Evolutionary conservation across 352 stramenopile genomes (phyloP), one percentile per base, ranked within the genome.

Genomic region (Labyrinthula sp.): DNA sequence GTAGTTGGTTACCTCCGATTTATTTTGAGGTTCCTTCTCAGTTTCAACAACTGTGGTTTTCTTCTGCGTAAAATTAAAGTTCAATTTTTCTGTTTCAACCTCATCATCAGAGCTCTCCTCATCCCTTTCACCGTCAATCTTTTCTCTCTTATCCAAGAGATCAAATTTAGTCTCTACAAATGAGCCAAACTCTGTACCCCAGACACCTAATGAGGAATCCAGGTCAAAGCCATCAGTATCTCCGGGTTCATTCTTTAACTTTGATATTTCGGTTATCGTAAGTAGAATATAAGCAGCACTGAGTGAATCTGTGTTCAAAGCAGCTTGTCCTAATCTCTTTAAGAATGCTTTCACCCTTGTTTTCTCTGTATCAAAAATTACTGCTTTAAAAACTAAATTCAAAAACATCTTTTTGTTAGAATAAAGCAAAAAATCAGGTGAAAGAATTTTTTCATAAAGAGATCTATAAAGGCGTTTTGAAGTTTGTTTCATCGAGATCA

Each of bases 321-420:
- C 69, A 20, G 85, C 64, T 64, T 86, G 72, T 22, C 86, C 47
- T 45, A 92, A 56, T 15, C 85, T 73, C 69, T 97, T 98, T n/a
- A 77, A 58, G 58, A 94, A 90, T 4, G 85, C 86, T 28, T 68
- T 58, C 0, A 76, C 64, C 18, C 89, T 70, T 12, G 71, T 69
- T 9, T 59, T 49, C 1, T 81, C 75, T 4, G 71, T 70, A 54
- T 98, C 88, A 12, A 71, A 69, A 59, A 94, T 95, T 49, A 97
- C 80, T 7, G 84, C 79, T 37, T 86, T 87, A 69, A 90, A 97
- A 25, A 95, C 55, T n/a, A 98, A 56, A 64, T 96, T 97, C 17
- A 97, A 71, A 41, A 95, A 94, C 39, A 95, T 68, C 10, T 83
- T 94, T 55, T 93, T 67, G 60, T 95, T 85, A 47, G 71, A 82